Evolutionary conservation across 495 filamentous ascomycete genomes (phyloP).

Genomic region (Hypoxylon lienhwacheense): DNA sequence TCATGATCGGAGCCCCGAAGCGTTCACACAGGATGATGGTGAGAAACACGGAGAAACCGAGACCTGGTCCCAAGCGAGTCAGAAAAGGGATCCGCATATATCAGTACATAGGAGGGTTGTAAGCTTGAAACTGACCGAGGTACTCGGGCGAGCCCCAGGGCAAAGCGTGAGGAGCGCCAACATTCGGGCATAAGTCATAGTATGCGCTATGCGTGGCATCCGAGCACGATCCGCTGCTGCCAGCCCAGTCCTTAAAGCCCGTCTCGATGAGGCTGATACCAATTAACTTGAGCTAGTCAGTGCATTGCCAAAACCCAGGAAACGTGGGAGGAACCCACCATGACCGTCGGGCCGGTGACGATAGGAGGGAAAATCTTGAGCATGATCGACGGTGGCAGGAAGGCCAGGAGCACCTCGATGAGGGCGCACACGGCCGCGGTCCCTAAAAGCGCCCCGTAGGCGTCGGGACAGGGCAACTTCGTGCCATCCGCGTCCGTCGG

Average conservation of each 20-base stretch:
- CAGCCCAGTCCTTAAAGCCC: constrained; percentile 84
- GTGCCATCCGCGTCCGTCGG: constrained; percentile 64
- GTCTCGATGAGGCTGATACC: constrained; percentile 73
- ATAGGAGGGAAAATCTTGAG: constrained; percentile 84
- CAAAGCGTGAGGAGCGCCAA: constrained; percentile 73
- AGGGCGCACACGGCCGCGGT: constrained; percentile 71
- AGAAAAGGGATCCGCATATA: constrained; percentile 1
- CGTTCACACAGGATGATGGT: constrained; percentile 85
- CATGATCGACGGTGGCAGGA: constrained; percentile 68
- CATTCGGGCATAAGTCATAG: constrained; percentile 69
- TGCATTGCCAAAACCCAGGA: neutral
- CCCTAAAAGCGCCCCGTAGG: constrained; percentile 82
- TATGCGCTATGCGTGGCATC: constrained; percentile 55
- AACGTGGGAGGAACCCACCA: constrained; percentile 48
- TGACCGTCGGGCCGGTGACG: constrained; percentile 83
- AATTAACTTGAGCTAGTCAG: constrained; percentile 45
- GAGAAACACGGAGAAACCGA: constrained; percentile 89
- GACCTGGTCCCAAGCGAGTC: constrained; percentile 41
- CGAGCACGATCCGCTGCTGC: constrained; percentile 68
- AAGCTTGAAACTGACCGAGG: constrained; percentile 54
- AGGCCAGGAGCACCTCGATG: constrained; percentile 73
- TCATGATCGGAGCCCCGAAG: constrained; percentile 74
- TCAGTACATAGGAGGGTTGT: neutral
- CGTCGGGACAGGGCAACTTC: constrained; percentile 76
- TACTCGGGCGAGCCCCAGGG: constrained; percentile 88